Evolutionary conservation across 345 rosid genomes (phyloP).

Genomic region (Populus tremula): DNA sequence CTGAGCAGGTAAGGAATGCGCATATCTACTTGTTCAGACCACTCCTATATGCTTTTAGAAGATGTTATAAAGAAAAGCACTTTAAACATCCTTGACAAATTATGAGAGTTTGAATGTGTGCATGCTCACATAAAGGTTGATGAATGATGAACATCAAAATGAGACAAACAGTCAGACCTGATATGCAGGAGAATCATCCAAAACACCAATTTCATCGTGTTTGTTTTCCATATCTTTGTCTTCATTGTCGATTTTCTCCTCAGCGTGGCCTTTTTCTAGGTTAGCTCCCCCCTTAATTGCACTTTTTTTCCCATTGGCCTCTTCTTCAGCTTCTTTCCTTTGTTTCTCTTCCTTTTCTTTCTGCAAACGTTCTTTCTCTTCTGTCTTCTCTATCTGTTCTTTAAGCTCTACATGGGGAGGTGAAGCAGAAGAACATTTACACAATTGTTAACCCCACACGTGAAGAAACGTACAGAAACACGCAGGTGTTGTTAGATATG

Average conservation of each 20-base stretch:
- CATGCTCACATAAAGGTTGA: neutral
- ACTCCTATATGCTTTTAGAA: neutral
- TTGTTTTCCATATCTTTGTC: slow-evolving; percentile 30
- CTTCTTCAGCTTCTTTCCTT: slow-evolving; percentile 67
- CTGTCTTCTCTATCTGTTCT: slow-evolving; percentile 80
- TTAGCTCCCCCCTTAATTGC: slow-evolving; percentile 36
- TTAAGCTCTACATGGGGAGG: slow-evolving; percentile 53
- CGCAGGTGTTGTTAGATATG: neutral
- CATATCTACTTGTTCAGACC: neutral
- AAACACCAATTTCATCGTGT: slow-evolving; percentile 46
- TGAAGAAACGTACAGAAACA: neutral
- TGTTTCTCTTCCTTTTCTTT: slow-evolving; percentile 79
- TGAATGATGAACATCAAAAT: neutral
- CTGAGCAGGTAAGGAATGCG: neutral
- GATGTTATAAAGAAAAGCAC: neutral
- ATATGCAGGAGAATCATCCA: slow-evolving; percentile 49
- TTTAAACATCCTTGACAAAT: neutral
- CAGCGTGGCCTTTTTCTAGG: slow-evolving; percentile 33
- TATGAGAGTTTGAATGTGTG: neutral
- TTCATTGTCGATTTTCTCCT: slow-evolving; percentile 27
- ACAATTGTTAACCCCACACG: slow-evolving; percentile 3
- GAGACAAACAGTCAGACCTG: slow-evolving; percentile 46
- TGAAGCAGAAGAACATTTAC: slow-evolving; percentile 15
- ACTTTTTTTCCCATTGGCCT: slow-evolving; percentile 38
- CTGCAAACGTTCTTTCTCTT: slow-evolving; percentile 66